phyloP scores from a whole-genome alignment of 305 asterid genomes.

The Nicotiana rustica region DNA sequence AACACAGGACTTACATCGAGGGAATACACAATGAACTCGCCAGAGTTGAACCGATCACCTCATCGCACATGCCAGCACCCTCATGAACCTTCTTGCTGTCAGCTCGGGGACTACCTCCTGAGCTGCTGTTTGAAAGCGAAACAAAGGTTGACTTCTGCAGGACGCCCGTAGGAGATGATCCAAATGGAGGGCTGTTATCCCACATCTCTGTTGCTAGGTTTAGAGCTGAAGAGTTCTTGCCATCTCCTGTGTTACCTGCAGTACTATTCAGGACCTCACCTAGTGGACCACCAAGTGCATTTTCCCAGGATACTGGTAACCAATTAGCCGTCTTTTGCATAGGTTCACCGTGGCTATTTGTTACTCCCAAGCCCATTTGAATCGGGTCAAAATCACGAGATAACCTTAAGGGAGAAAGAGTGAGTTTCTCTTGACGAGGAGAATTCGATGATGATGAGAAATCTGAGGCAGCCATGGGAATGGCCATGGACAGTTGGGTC shows the following conservation, averaged over 20 bases:
- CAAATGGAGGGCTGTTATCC: slow-evolving; percentile 56
- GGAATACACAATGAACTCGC: slow-evolving; percentile 43
- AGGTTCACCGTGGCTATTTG: slow-evolving; percentile 39
- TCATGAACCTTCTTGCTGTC: slow-evolving; percentile 40
- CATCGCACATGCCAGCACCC: slow-evolving; percentile 40
- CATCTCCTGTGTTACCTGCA: slow-evolving; percentile 39
- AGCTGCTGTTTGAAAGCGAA: slow-evolving; percentile 51
- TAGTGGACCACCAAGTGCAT: slow-evolving; percentile 77
- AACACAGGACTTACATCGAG: slow-evolving; percentile 34
- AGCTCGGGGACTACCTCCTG: slow-evolving; percentile 49
- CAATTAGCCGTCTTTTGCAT: slow-evolving; percentile 59
- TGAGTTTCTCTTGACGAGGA: slow-evolving; percentile 58
- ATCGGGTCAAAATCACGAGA: slow-evolving; percentile 59
- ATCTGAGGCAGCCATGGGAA: slow-evolving; percentile 61
- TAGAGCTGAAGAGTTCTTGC: slow-evolving; percentile 38
- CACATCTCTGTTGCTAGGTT: slow-evolving; percentile 45
- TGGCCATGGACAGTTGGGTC: slow-evolving; percentile 93
- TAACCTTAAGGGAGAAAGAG: slow-evolving; percentile 54
- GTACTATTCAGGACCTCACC: slow-evolving; percentile 82
- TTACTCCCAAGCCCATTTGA: slow-evolving; percentile 67
- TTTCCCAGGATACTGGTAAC: slow-evolving; percentile 76
- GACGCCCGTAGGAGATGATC: slow-evolving; percentile 76
- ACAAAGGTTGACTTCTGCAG: slow-evolving; percentile 70
- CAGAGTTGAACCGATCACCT: slow-evolving; percentile 38
- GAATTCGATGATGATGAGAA: slow-evolving; percentile 65